Evolutionary conservation across 108 stramenopile genomes (phyloP).

Genomic region (Skeletonema marinoi): DNA sequence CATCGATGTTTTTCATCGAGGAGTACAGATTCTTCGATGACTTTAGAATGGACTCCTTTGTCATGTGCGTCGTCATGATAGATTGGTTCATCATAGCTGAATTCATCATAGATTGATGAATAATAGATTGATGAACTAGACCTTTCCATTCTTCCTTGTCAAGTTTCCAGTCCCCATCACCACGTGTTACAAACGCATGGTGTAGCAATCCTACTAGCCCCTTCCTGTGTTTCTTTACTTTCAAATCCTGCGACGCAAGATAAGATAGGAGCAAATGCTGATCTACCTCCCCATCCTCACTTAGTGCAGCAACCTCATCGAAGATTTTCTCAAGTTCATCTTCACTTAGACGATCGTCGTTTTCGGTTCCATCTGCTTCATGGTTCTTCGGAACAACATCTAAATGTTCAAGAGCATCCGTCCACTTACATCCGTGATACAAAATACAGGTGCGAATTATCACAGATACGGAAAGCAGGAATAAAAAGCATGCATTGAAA

Average conservation of each 20-base stretch:
- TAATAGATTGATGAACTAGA: background rate
- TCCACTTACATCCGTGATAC: background rate
- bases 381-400: background rate
- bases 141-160: conserved; percentile 7
- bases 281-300: background rate
- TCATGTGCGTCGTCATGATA: background rate
- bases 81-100: background rate
- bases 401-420: background rate
- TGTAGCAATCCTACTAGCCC: background rate
- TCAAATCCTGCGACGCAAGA: conserved; percentile 4
- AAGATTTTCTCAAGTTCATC: conserved; percentile 2
- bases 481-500: conserved; percentile 34
- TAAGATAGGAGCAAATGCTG: background rate
- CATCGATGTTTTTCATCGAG: background rate
- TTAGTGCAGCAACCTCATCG: background rate
- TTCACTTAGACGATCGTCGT: background rate
- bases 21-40: background rate
- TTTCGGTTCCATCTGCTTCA: background rate
- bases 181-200: conserved; percentile 3
- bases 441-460: background rate
- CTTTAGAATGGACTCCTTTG: background rate
- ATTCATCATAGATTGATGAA: background rate
- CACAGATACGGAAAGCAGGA: background rate
- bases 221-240: background rate
- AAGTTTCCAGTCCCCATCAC: conserved; percentile 7